Percentiles rank a stretch among this genome's conserved stretches.
These are phyloP conservation scores for Erodium moschatum DNA, from an alignment of 441 rosid species.

Conservation along the genomic window DNA sequence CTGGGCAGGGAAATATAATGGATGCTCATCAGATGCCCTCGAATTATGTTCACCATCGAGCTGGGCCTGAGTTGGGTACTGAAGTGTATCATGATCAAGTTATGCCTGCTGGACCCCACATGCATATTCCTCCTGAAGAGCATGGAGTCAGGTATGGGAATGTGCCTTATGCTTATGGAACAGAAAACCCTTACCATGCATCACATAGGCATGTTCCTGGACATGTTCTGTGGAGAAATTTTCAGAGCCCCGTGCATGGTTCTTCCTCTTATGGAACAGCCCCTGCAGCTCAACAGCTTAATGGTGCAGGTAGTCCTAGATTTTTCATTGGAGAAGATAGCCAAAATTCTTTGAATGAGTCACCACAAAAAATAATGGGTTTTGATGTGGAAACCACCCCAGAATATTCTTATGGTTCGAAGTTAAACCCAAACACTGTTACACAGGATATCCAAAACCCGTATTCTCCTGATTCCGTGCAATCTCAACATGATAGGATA, in stretches of 20 bases:
- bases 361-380: conserved; percentile 44
- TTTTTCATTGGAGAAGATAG: conserved; percentile 40
- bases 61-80: conserved; percentile 50
- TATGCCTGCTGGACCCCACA: conserved; percentile 33
- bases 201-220: conserved; percentile 49
- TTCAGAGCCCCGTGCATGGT: conserved; percentile 43
- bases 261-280: conserved; percentile 44
- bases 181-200: conserved; percentile 41
- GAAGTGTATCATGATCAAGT: conserved; percentile 62
- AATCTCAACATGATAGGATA: conserved; percentile 28
- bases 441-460: conserved; percentile 31
- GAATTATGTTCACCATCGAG: conserved; percentile 38
- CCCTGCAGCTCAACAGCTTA: conserved; percentile 38
- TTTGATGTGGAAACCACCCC: conserved; percentile 39
- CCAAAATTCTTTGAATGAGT: conserved; percentile 45
- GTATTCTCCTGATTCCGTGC: conserved; percentile 31
- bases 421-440: conserved; percentile 27
- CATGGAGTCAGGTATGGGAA: conserved; percentile 45
- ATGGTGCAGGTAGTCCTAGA: conserved; percentile 44
- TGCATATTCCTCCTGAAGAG: conserved; percentile 48
- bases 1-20: conserved; percentile 42
- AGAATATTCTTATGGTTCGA: conserved; percentile 38
- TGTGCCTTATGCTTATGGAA: conserved; percentile 48
- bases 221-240: conserved; percentile 59
- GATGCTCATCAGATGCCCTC: conserved; percentile 47